Evolutionary conservation across 2,329 filamentous ascomycete genomes (phyloP).

Genomic region (Neofusicoccum kwambonambiense): DNA sequence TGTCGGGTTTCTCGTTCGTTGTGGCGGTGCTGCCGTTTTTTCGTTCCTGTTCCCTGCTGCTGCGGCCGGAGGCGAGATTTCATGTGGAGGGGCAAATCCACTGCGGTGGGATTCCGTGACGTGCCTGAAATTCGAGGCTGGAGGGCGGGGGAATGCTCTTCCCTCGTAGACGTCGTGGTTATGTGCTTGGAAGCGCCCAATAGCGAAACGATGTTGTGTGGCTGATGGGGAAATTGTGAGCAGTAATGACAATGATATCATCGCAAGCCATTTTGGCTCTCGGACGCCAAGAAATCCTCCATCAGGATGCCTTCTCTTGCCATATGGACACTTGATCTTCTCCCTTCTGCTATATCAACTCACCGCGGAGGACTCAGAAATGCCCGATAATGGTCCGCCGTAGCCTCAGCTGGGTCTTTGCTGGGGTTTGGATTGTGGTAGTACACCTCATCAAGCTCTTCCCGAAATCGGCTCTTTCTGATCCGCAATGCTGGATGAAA

Average conservation of each 20-base stretch:
- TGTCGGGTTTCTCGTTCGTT: background rate
- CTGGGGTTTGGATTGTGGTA: too few relatives aligned
- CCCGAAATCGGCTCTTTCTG: background rate
- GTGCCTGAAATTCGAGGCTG: background rate
- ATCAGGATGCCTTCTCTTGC: too few relatives aligned
- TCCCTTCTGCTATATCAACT: background rate
- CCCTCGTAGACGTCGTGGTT: background rate
- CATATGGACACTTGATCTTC: too few relatives aligned
- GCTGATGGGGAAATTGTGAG: too few relatives aligned
- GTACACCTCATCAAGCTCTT: background rate
- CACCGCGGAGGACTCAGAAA: background rate
- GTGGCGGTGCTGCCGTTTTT: background rate
- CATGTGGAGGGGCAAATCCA: background rate
- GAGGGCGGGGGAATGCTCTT: background rate
- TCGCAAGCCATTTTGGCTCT: too few relatives aligned
- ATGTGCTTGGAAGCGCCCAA: background rate
- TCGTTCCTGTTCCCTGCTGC: background rate
- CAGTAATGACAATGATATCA: too few relatives aligned
- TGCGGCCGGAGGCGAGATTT: background rate
- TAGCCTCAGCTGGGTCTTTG: background rate
- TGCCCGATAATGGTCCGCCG: background rate
- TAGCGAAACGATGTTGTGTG: background rate
- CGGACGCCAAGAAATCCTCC: too few relatives aligned
- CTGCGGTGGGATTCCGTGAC: background rate
- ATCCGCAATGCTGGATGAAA: background rate